phyloP scores from a whole-genome alignment of 306 rosid species.

The Acmispon strigosus region DNA sequence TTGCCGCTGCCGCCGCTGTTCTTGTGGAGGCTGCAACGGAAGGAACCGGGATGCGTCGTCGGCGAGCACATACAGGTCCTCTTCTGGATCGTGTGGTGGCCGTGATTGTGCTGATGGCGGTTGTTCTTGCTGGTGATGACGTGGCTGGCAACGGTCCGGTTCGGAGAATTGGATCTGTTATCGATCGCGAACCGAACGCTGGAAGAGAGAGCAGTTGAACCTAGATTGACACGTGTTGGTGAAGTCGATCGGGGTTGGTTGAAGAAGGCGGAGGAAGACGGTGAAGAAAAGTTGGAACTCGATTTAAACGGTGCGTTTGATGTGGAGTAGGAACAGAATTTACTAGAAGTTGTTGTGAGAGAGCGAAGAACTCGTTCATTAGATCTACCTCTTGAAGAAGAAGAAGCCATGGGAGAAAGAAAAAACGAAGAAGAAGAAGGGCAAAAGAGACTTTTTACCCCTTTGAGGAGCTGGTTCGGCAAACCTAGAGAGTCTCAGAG shows the following conservation, averaged over 20 bases:
- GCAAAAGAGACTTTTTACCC: slow-evolving; percentile 17
- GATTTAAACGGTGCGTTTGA: slow-evolving; percentile 35
- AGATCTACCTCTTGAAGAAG: slow-evolving; percentile 47
- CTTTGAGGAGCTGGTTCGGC: slow-evolving; percentile 68
- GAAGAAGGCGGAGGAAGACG: slow-evolving; percentile 33
- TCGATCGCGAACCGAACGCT: slow-evolving; percentile 69
- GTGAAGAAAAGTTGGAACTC: slow-evolving; percentile 43
- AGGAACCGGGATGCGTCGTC: slow-evolving; percentile 84
- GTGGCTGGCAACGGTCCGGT: slow-evolving; percentile 45
- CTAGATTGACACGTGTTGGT: slow-evolving; percentile 67
- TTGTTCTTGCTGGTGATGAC: slow-evolving; percentile 32
- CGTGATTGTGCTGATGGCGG: background rate
- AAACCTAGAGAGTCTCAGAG: slow-evolving; percentile 70
- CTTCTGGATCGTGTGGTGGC: slow-evolving; percentile 30
- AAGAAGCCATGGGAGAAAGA: slow-evolving; percentile 38
- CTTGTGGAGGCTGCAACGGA: slow-evolving; percentile 81
- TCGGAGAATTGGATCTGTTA: slow-evolving; percentile 65
- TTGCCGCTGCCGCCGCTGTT: slow-evolving; percentile 2
- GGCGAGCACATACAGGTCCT: slow-evolving; percentile 86
- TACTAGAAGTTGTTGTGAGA: slow-evolving; percentile 47
- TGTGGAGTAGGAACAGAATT: slow-evolving; percentile 39
- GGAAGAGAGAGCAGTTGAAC: slow-evolving; percentile 25
- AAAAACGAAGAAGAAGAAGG: background rate
- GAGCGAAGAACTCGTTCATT: slow-evolving; percentile 60
- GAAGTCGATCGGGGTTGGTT: slow-evolving; percentile 46